Conservation (phyloP, 2,329 filamentous ascomycete species). For the Zalaria sp. region DNA sequence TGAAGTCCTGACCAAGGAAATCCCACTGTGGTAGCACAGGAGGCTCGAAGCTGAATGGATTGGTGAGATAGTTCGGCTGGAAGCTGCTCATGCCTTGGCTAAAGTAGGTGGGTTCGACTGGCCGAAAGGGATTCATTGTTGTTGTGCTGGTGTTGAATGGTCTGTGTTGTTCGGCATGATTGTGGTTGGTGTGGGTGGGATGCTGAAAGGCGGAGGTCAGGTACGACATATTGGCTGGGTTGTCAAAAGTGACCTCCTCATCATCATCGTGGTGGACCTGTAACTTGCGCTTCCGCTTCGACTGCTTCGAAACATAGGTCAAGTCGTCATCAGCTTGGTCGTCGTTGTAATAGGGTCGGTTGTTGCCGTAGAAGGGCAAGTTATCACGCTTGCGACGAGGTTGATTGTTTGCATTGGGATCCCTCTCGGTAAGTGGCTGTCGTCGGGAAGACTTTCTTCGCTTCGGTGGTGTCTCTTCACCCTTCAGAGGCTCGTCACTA, state of each 20-base stretch:
- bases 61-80: slow-evolving; percentile 1
- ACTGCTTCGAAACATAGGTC: not conserved
- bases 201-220: slow-evolving; percentile 8
- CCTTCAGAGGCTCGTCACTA: slow-evolving; percentile 17
- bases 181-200: slow-evolving; percentile 6
- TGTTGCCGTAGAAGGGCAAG: slow-evolving; percentile 5
- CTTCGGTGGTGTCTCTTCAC: slow-evolving; percentile 15
- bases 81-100: slow-evolving; percentile 3
- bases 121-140: slow-evolving; percentile 5
- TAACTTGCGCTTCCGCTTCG: slow-evolving; percentile 2
- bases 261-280: slow-evolving; percentile 7
- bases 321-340: slow-evolving; percentile 8
- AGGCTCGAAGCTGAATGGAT: slow-evolving; percentile 3
- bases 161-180: slow-evolving; percentile 4
- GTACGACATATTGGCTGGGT: slow-evolving; percentile 7
- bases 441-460: slow-evolving; percentile 11
- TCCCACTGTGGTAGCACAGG: slow-evolving; percentile 6
- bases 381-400: slow-evolving; percentile 6
- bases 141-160: slow-evolving; percentile 1
- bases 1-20: slow-evolving; percentile 6
- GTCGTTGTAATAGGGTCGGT: slow-evolving; percentile 18
- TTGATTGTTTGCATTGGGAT: slow-evolving; percentile 11
- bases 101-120: slow-evolving; percentile 3
- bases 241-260: slow-evolving; percentile 17
- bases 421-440: slow-evolving; percentile 13